Evolutionary conservation across 225 moss, liverwort and hornwort species (phyloP).

Genomic region (Physcomitrium patens): DNA sequence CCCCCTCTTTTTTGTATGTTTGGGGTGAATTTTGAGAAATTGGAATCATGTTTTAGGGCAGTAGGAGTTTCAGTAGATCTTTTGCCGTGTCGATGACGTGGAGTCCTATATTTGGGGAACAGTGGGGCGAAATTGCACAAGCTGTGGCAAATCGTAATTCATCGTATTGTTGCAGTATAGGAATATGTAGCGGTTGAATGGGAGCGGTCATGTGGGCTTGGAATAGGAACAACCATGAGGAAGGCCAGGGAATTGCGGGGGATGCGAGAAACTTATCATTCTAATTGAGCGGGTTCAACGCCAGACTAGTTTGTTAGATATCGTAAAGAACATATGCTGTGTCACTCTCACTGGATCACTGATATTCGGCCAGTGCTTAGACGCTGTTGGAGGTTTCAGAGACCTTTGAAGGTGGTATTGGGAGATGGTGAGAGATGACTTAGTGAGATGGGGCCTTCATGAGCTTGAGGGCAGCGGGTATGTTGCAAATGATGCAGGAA

Average conservation of each 20-base stretch:
- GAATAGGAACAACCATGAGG: conserved; percentile 22
- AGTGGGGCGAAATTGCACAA: neutral
- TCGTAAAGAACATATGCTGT: neutral
- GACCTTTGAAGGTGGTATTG: conserved; percentile 22
- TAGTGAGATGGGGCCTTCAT: conserved; percentile 64
- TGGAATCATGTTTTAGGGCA: too few species aligned
- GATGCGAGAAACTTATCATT: conserved; percentile 16
- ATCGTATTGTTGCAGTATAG: conserved; percentile 26
- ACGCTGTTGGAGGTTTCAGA: conserved; percentile 10
- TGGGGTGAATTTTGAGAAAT: too few species aligned
- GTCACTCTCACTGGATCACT: neutral
- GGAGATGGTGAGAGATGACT: conserved; percentile 44
- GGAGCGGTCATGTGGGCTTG: conserved; percentile 23
- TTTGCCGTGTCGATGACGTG: too few species aligned
- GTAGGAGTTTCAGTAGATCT: too few species aligned
- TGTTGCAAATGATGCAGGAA: conserved; percentile 50
- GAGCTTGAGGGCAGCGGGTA: conserved; percentile 61
- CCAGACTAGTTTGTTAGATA: conserved; percentile 6
- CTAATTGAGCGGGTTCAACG: conserved; percentile 18
- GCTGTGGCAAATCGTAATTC: conserved; percentile 11
- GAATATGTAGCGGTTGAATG: conserved; percentile 20
- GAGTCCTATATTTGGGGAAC: conserved; percentile 12
- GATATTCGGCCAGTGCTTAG: conserved; percentile 24
- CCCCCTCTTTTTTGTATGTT: neutral
- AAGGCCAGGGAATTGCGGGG: conserved; percentile 12